Evolutionary conservation across 495 filamentous ascomycete species (phyloP), one percentile per base, ranked within the genome.

Genomic region (Podospora tetraspora): DNA sequence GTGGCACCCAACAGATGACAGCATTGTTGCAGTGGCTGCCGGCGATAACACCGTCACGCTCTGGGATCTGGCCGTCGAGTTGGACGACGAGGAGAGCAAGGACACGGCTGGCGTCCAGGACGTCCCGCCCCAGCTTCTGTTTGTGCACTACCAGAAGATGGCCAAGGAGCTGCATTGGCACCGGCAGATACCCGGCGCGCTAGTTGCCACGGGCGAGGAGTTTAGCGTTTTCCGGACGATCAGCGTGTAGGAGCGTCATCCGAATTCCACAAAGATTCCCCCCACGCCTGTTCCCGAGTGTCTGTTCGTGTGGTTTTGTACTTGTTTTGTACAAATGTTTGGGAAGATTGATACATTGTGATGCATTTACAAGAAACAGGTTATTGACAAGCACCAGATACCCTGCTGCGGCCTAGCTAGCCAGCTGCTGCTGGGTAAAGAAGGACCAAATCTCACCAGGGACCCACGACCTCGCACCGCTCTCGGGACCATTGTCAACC

Each of bases 151-250:
- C 75, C 92, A 94, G 83, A 92, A 95, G 71, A 85, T 88, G 71
- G 92, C 93, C 63, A 98, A 97, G 85, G 95, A 99, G 78, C 79
- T 90, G 62, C 95, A 98, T 80, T 99, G 95, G 93, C 95, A 99
- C 79, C 90, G 90, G 23, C 95, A 99, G 81, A 97, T 97, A 76
- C 93, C 93, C 0, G 95, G 95, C n/a, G 86, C 86, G 23, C 80
- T 97, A 27, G 89, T 97, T 79, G 93, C 92, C 10, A 99, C 95
- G 7, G 95, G 95, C 13, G 89, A 91, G 67, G 87, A 85, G 76
- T 97, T 98, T 77, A 87, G 88, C 71, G 84, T 90, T 24, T 90
- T 90, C 75, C 84, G 87, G 74, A 89, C 89, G 3, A 90, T 91
- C 70, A 89, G 85, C 71, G 86, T 90, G 32, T 90, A 84, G 77